These are phyloP conservation scores for Luffa acutangula DNA, from an alignment of 306 rosid genomes.

Conservation along the genomic window DNA sequence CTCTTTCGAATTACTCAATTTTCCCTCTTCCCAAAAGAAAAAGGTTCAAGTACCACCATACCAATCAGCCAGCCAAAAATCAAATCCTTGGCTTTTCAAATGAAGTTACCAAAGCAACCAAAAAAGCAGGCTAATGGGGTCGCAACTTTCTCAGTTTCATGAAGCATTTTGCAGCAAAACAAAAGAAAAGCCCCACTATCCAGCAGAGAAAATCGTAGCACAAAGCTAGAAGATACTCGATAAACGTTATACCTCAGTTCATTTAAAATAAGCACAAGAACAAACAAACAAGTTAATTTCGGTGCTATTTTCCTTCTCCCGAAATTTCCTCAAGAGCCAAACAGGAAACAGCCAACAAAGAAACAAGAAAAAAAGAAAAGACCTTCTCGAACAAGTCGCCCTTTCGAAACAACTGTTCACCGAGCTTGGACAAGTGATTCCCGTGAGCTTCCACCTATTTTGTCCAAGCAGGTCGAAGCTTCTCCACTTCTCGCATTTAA, in stretches of 20 bases:
- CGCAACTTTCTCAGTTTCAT: neutral
- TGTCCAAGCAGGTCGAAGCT: conserved; percentile 21
- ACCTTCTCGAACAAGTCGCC: conserved; percentile 38
- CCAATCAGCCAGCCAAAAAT: neutral
- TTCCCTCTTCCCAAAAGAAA: neutral
- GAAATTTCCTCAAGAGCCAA: neutral
- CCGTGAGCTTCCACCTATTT: conserved; percentile 29
- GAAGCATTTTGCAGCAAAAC: neutral
- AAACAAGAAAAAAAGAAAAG: neutral
- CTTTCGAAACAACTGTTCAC: conserved; percentile 16
- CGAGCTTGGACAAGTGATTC: conserved; percentile 22
- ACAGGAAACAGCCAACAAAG: neutral
- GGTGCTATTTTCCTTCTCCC: neutral
- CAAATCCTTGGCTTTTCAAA: neutral
- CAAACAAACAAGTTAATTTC: neutral
- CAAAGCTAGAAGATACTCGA: neutral
- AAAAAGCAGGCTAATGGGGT: neutral
- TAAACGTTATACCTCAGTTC: neutral
- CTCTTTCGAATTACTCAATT: neutral
- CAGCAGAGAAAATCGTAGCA: neutral
- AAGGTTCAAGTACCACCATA: neutral
- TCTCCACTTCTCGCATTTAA: conserved; percentile 55
- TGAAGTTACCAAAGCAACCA: neutral
- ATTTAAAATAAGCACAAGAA: neutral
- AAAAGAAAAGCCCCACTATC: neutral